Evolutionary conservation across 305 asterid genomes (phyloP).

Genomic region (Fraxinus ornus): DNA sequence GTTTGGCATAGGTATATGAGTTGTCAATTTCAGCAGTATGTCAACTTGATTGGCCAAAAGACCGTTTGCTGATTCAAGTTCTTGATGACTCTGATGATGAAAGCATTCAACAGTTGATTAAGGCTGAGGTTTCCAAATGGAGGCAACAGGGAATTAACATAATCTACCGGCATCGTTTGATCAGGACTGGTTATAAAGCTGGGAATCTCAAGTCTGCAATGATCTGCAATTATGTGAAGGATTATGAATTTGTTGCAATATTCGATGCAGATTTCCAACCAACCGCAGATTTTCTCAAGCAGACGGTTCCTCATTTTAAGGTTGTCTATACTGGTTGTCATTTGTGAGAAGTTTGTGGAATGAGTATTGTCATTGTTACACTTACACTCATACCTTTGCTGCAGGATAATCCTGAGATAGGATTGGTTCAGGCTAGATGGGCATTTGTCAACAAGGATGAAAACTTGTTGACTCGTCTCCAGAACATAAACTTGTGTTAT

Average conservation of each 20-base stretch:
- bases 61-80: slow-evolving; percentile 53
- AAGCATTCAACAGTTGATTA: slow-evolving; percentile 41
- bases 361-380: background rate
- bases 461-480: slow-evolving; percentile 49
- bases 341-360: background rate
- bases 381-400: background rate
- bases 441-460: slow-evolving; percentile 58
- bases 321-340: slow-evolving; percentile 14
- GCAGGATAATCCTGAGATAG: slow-evolving; percentile 52
- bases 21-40: slow-evolving; percentile 62
- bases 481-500: slow-evolving; percentile 46
- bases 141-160: slow-evolving; percentile 58
- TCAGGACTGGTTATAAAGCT: slow-evolving; percentile 69
- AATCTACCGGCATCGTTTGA: slow-evolving; percentile 51
- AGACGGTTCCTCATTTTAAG: slow-evolving; percentile 49
- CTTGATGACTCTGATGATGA: slow-evolving; percentile 70
- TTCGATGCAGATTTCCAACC: slow-evolving; percentile 60
- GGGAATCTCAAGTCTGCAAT: slow-evolving; percentile 71
- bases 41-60: slow-evolving; percentile 71
- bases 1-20: slow-evolving; percentile 53
- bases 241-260: slow-evolving; percentile 60
- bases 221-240: slow-evolving; percentile 62
- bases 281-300: slow-evolving; percentile 45
- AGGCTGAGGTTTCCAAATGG: slow-evolving; percentile 54
- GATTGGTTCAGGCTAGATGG: slow-evolving; percentile 63